These are phyloP conservation scores for Fusarium buxicola DNA, from an alignment of 2,329 filamentous ascomycete genomes.

Conservation along the genomic window DNA sequence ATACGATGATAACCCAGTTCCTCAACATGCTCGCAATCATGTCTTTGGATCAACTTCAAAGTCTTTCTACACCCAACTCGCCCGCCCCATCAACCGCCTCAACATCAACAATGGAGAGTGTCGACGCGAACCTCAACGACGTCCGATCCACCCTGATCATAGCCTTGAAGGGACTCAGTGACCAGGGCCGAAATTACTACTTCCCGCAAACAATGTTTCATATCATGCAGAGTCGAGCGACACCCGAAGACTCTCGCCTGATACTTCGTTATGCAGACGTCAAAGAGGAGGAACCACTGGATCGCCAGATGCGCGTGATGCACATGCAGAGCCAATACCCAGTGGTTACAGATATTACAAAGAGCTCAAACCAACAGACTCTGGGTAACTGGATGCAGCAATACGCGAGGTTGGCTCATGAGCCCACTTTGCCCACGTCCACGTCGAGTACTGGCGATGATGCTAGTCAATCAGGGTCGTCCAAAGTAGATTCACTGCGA, in stretches of 20 bases:
- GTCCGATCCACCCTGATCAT: constrained; percentile 3
- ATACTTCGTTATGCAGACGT: constrained; percentile 15
- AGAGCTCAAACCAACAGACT: too few relatives aligned
- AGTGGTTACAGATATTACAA: too few relatives aligned
- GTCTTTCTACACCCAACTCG: background rate
- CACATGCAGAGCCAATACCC: constrained; percentile 16
- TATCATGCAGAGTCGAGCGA: background rate
- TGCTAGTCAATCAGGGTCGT: too few relatives aligned
- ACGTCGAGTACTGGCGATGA: too few relatives aligned
- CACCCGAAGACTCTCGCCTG: background rate
- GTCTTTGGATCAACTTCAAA: background rate
- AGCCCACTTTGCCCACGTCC: too few relatives aligned
- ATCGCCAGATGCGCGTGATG: background rate
- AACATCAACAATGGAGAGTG: background rate
- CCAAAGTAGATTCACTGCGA: too few relatives aligned
- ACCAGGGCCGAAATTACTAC: constrained; percentile 13
- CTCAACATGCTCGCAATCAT: constrained; percentile 12
- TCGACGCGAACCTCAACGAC: constrained; percentile 1
- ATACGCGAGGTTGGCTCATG: too few relatives aligned
- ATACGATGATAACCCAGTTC: constrained; percentile 16
- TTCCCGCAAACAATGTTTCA: constrained; percentile 1
- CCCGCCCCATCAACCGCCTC: background rate
- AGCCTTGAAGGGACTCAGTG: constrained; percentile 6
- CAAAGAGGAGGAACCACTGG: background rate
- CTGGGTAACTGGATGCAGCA: too few relatives aligned